A percentile compares a stretch with the other conserved stretches of the same genome.
phyloP scores from a whole-genome alignment of 768 basidiomycete genomes.

The Xerocomus spinulosus region DNA sequence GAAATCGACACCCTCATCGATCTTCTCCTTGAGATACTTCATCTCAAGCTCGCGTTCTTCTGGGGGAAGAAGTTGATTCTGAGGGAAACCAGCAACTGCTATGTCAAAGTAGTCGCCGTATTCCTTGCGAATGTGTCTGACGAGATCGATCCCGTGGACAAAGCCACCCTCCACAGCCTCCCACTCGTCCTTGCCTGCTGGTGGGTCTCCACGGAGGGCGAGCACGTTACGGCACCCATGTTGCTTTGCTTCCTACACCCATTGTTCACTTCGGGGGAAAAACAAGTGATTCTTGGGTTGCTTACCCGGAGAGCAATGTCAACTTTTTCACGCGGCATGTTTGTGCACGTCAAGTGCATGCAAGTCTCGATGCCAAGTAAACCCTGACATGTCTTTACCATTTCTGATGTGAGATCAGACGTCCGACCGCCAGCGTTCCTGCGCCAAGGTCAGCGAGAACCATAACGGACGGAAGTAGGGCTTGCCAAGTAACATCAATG shows the following conservation, averaged over 20 bases:
- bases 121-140: conserved; percentile 74
- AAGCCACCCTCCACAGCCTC: conserved; percentile 90
- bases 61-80: conserved; percentile 66
- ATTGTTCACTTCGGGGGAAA: conserved; percentile 1
- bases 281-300: conserved; percentile 11
- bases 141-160: conserved; percentile 86
- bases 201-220: conserved; percentile 91
- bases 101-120: conserved; percentile 95
- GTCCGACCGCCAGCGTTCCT: conserved; percentile 98
- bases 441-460: conserved; percentile 4
- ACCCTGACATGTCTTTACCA: conserved; percentile 92
- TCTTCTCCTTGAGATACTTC: conserved; percentile 81
- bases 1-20: conserved; percentile 85
- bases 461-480: conserved; percentile 3
- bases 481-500: conserved; percentile 93
- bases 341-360: conserved; percentile 98
- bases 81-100: conserved; percentile 90
- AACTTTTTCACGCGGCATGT: conserved; percentile 96
- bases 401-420: conserved; percentile 87
- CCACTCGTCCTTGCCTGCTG: conserved; percentile 85
- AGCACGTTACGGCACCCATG: conserved; percentile 91
- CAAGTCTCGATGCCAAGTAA: conserved; percentile 94
- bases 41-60: conserved; percentile 78
- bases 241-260: conserved; percentile 73
- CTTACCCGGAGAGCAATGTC: conserved; percentile 84